A percentile compares a stretch with the other conserved stretches of the same genome.
Conservation (phyloP, 129 eudicot species). For the Pulicaria dysenterica region DNA sequence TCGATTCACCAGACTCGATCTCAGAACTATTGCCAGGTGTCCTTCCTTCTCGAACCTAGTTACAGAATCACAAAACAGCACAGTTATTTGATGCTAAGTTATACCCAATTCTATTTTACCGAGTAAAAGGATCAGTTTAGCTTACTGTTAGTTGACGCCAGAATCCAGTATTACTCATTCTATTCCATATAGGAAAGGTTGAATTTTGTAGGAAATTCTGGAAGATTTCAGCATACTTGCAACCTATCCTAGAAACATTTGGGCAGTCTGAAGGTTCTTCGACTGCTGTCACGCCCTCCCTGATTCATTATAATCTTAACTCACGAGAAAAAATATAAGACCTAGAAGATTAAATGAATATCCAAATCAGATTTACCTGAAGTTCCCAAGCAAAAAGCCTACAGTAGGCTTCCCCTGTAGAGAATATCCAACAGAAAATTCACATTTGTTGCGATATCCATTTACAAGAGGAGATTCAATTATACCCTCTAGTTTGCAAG, state of each 20-base stretch:
- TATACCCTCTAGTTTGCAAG: conserved; percentile 94
- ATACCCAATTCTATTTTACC: conserved; percentile 2
- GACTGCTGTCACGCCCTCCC: conserved; percentile 98
- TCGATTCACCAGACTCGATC: conserved; percentile 41
- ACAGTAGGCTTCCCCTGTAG: conserved; percentile 73
- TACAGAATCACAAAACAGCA: neutral
- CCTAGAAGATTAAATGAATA: neutral
- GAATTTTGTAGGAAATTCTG: conserved; percentile 77
- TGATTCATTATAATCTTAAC: conserved; percentile 23
- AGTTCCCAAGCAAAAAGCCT: conserved; percentile 90
- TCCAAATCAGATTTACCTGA: conserved; percentile 50
- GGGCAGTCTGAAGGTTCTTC: conserved; percentile 87
- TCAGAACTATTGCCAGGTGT: conserved; percentile 34
- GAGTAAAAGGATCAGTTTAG: conserved; percentile 2
- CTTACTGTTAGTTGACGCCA: conserved; percentile 98
- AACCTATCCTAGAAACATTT: conserved; percentile 70
- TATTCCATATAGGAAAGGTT: conserved; percentile 75
- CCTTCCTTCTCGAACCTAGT: conserved; percentile 92
- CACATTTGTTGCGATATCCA: conserved; percentile 96
- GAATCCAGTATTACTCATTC: conserved; percentile 84
- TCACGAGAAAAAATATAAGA: conserved; percentile 2
- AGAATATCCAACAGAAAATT: conserved; percentile 89
- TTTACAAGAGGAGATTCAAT: conserved; percentile 80
- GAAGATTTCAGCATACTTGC: conserved; percentile 71
- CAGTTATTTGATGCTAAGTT: neutral